Evolutionary conservation across 2,329 filamentous ascomycete species (phyloP), one percentile per base, ranked within the genome.

Genomic region (Fusarium stilboides): DNA sequence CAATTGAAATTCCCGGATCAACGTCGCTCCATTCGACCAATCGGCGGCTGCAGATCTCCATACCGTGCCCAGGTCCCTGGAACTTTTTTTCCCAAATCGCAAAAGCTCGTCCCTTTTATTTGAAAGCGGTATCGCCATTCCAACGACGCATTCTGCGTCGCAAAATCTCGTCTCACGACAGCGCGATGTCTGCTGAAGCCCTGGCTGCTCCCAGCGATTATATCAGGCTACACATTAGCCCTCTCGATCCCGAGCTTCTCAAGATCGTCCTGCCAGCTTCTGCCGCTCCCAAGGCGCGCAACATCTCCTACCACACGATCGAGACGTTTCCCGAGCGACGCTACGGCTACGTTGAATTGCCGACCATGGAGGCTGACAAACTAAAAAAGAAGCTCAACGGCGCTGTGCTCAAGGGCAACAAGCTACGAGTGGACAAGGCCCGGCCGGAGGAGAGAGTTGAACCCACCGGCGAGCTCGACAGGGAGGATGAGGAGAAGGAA

Each of bases 311-410:
- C 81, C 95, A 98, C 80, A 84, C 85, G 7, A 82, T 98, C 70
- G 88, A 94, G 76, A 94, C 94, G 1, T 97, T 97, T 68, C 95
- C 95, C 15, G 96, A 99, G 70, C 92, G 89, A 77, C 91, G 88
- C 54, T 99, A 94, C 88, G 96, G 95, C 57, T 99, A 92, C 81
- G 85, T 98, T 62, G 94, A 97, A 46, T 81, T 99, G 37, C 94
- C 94, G 1, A 81, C 78, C 5, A 88, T 89, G 80, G 94, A 97
- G 70, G 96, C 95, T 12, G 92, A 95, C n/a, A 97, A 94, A 79
- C 81, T 98, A 55, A 94, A 91, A 82, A 95, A 92, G 82, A 98
- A 96, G 82, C 86, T 98, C 50, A 92, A 97, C 83, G 95, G 95
- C 33, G 88, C 91, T 3, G 91, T 93, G 24, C 82, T 99, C 58